Evolutionary conservation across 177 flowering plant genomes (phyloP).

Genomic region (Tripterygium wilfordii): DNA sequence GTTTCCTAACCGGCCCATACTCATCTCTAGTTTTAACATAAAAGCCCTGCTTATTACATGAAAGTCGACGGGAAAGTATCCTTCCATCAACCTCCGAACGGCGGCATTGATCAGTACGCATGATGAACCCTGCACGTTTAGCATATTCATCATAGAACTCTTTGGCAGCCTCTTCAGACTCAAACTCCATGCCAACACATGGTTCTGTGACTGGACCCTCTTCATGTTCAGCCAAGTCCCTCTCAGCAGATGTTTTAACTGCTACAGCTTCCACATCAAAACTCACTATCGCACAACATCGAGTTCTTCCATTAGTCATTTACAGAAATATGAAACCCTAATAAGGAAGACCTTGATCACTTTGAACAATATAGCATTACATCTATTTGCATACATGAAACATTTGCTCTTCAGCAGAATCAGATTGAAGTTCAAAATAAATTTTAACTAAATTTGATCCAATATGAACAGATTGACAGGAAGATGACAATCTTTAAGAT

Average conservation of each 20-base stretch:
- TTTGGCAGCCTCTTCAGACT: slow-evolving; percentile 31
- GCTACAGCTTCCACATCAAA: no score
- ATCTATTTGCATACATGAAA: no score
- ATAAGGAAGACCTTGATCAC: no score
- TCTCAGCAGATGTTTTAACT: slow-evolving; percentile 18
- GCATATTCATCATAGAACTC: slow-evolving; percentile 42
- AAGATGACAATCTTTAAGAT: no score
- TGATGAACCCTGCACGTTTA: slow-evolving; percentile 30
- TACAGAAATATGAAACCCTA: no score
- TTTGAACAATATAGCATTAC: no score
- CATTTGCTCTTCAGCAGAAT: no score
- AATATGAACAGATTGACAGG: no score
- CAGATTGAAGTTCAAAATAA: no score
- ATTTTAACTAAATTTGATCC: no score
- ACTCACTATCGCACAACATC: no score
- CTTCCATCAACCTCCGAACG: slow-evolving; percentile 38
- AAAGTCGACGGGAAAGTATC: slow-evolving; percentile 35
- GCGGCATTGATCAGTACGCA: slow-evolving; percentile 40
- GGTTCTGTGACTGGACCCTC: slow-evolving; percentile 19
- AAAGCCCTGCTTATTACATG: slow-evolving; percentile 48
- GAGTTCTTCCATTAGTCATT: no score
- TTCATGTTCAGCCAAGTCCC: slow-evolving; percentile 8
- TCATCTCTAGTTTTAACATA: slow-evolving; percentile 26
- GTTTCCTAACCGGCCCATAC: slow-evolving; percentile 38
- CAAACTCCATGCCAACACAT: slow-evolving; percentile 32